Evolutionary conservation across 768 basidiomycete species (phyloP), one percentile per base, ranked within the genome.

Genomic region (Exidia glandulosa): DNA sequence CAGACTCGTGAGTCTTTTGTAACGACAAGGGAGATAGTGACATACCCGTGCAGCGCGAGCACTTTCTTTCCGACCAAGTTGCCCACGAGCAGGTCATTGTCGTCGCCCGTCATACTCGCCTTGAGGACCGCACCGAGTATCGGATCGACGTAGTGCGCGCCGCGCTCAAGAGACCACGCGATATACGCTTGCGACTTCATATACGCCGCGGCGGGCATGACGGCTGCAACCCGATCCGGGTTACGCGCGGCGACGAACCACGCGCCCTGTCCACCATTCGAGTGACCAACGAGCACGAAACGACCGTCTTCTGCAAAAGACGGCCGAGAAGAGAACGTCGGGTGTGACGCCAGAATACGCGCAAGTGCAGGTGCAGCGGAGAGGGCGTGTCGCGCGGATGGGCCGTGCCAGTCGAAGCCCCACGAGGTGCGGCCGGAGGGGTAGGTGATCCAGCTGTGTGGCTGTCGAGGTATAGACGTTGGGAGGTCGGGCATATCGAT

Each of bases 381-480:
- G 80, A 87, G 89, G 1, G 81, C 86, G 66, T 94, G 90, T 14
- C 71, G 68, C 12, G 85, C 76, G 66, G 89, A 91, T 3, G 85
- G 84, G 0, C 92, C 94, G 66, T 91, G 94, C 93, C 93, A 95
- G 70, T 96, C 94, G 48, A 94, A 76, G 1, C 93, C 93, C 89
- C 90, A n/a, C 34, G 16, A n/a, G 32, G 88, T 93, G 57, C 85
- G 76, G 0, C 94, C 93, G n/a, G 83, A 80, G 0, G 93, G 88
- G n/a, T 87, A 72, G 23, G 94, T 73, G 10, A 87, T 73, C 94
- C 94, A 96, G 59, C 81, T 85, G 6, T 73, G 72, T 29, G 73
- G 65, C 59, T 84, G 83, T 5, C 76, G 74, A 1, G 84, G 81
- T 13, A 94, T 70, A 1, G 87, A 78, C 16, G 83, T 77, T 0